phyloP scores from a whole-genome alignment of 805 yeast genomes.

The Ogataea haglerorum region DNA sequence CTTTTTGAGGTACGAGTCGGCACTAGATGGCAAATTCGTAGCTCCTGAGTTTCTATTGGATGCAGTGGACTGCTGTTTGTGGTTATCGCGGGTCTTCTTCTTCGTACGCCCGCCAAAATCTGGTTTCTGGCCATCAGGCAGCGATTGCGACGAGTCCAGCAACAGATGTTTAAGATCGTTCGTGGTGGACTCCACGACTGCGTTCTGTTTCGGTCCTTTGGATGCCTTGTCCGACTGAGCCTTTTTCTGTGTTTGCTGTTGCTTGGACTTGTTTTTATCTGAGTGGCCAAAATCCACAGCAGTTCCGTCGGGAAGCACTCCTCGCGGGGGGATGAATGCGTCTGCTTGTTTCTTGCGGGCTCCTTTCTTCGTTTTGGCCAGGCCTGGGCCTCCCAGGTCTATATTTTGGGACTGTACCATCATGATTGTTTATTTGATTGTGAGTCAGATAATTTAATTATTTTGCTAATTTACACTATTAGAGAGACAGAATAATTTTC shows the following conservation, averaged over 20 bases:
- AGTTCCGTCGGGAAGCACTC: constrained; percentile 31
- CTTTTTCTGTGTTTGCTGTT: constrained; percentile 13
- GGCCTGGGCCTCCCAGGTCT: constrained; percentile 3
- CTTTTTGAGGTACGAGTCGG: constrained; percentile 17
- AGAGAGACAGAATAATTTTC: constrained; percentile 5
- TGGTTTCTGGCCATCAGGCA: constrained; percentile 23
- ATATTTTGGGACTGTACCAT: constrained; percentile 8
- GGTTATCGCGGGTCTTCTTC: constrained; percentile 3
- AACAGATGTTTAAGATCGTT: constrained; percentile 21
- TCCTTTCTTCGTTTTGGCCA: constrained; percentile 34
- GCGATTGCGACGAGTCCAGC: constrained; percentile 17
- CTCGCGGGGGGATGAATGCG: constrained; percentile 30
- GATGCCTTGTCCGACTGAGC: constrained; percentile 7
- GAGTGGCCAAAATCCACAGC: constrained; percentile 27
- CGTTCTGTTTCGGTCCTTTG: constrained; percentile 18
- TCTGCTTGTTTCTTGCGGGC: constrained; percentile 20
- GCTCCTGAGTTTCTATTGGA: constrained; percentile 19
- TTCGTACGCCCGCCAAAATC: constrained; percentile 18
- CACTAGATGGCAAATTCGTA: constrained; percentile 13
- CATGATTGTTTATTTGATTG: constrained; percentile 7
- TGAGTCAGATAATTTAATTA: constrained; percentile 1
- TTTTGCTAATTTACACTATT: neutral
- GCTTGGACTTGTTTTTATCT: constrained; percentile 16
- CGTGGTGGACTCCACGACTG: constrained; percentile 23
- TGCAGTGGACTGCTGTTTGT: constrained; percentile 4